Conservation (phyloP, 2,329 filamentous ascomycete genomes). For the Scytalidium sp. region DNA sequence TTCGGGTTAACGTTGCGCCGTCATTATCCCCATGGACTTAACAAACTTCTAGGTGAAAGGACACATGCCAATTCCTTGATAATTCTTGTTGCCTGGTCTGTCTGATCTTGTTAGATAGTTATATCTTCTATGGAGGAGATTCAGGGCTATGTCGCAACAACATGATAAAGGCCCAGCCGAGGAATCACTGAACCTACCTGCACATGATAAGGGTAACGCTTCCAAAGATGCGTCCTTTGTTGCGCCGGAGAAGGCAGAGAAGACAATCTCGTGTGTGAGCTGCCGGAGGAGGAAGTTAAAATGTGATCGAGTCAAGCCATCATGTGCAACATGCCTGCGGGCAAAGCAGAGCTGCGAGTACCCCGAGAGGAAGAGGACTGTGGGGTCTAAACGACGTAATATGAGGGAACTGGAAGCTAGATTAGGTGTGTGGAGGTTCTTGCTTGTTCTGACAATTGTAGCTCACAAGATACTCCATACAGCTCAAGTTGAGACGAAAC, state of each 20-base stretch:
- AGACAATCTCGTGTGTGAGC: conserved; percentile 77
- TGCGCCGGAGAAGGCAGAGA: conserved; percentile 17
- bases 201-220: too few species aligned
- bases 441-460: conserved; percentile 3
- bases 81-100: not conserved
- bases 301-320: conserved; percentile 78
- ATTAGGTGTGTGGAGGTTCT: conserved; percentile 56
- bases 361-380: conserved; percentile 85
- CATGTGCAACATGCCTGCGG: conserved; percentile 76
- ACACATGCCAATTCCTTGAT: not conserved
- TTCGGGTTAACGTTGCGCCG: not conserved
- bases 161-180: too few species aligned
- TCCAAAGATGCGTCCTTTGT: too few species aligned
- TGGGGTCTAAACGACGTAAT: conserved; percentile 82
- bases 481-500: conserved; percentile 79
- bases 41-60: not conserved
- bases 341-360: conserved; percentile 78
- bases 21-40: not conserved
- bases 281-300: conserved; percentile 83
- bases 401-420: conserved; percentile 88
- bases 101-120: not conserved
- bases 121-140: not conserved
- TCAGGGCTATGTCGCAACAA: not conserved
- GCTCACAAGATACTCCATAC: conserved; percentile 47
- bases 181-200: too few species aligned